These are phyloP conservation scores for Inga leiocalycina DNA, from an alignment of 306 rosid genomes.

Conservation along the genomic window DNA sequence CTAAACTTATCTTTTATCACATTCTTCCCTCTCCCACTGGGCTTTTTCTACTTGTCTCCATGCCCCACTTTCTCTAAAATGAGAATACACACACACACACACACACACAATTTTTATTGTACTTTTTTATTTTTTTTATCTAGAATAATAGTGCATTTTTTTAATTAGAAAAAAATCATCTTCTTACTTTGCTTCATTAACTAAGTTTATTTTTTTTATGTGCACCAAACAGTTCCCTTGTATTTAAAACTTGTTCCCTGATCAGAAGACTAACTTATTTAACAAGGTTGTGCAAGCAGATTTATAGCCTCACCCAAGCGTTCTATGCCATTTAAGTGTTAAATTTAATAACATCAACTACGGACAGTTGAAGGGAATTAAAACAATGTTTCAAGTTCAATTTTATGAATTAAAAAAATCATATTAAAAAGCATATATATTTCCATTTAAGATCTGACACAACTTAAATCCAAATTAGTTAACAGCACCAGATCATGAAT, in stretches of 20 bases:
- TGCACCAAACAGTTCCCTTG: no score
- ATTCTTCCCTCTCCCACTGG: neutral
- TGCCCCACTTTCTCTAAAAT: neutral
- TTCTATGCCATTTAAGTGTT: neutral
- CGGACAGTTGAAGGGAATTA: neutral
- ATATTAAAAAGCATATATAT: no score
- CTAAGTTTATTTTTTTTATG: neutral
- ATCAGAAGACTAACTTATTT: no score
- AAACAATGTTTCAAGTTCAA: no score
- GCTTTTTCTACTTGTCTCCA: neutral
- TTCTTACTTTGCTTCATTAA: no score
- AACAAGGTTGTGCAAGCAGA: neutral
- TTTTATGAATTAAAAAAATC: no score
- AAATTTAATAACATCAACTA: neutral
- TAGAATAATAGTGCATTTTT: neutral
- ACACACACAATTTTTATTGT: no score
- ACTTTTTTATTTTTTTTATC: neutral
- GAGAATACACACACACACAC: neutral
- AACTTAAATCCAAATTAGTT: no score
- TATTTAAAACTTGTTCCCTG: no score
- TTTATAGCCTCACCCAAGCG: neutral
- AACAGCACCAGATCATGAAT: neutral
- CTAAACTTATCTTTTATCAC: neutral
- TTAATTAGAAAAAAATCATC: neutral
- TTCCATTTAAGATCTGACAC: neutral